Percentiles rank a stretch among this genome's conserved stretches.
Evolutionary conservation across 345 rosid genomes (phyloP).

Genomic region (Moringa oleifera): DNA sequence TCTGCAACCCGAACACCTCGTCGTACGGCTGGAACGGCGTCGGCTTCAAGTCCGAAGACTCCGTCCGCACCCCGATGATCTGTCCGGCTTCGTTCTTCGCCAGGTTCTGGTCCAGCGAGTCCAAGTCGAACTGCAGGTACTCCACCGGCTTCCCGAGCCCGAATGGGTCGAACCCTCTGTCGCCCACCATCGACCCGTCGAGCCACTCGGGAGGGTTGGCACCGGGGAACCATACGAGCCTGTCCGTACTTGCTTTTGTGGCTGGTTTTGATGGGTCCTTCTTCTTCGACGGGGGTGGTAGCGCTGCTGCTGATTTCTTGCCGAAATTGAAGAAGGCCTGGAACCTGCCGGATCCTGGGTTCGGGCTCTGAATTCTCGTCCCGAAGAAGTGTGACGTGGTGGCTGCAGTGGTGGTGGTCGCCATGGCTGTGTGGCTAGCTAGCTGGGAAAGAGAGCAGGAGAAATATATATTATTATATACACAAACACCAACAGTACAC

Average conservation of each 20-base stretch:
- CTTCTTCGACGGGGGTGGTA: slow-evolving; percentile 33
- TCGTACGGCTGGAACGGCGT: slow-evolving; percentile 87
- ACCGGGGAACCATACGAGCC: slow-evolving; percentile 74
- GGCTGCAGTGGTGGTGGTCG: slow-evolving; percentile 36
- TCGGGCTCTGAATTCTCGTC: slow-evolving; percentile 28
- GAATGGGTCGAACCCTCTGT: slow-evolving; percentile 86
- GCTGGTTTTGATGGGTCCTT: slow-evolving; percentile 10
- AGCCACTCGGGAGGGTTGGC: slow-evolving; percentile 72
- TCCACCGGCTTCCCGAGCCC: slow-evolving; percentile 84
- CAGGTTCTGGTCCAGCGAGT: slow-evolving; percentile 83
- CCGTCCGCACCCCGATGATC: slow-evolving; percentile 46
- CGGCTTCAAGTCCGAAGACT: slow-evolving; percentile 45
- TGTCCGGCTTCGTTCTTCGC: slow-evolving; percentile 81
- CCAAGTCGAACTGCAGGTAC: slow-evolving; percentile 77
- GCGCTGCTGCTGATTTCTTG: slow-evolving; percentile 32
- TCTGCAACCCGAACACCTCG: slow-evolving; percentile 76
- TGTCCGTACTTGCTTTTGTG: slow-evolving; percentile 20
- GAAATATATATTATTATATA: too few species aligned
- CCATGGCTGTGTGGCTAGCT: too few species aligned
- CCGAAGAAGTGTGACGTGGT: slow-evolving; percentile 51
- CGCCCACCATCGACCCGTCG: slow-evolving; percentile 78
- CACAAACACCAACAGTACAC: too few species aligned
- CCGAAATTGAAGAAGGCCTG: slow-evolving; percentile 57
- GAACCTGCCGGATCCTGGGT: slow-evolving; percentile 29
- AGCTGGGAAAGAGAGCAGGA: too few species aligned